Base-by-base conservation (phyloP, 2,329 filamentous ascomycete genomes). In the Pseudogymnoascus sp. region DNA sequence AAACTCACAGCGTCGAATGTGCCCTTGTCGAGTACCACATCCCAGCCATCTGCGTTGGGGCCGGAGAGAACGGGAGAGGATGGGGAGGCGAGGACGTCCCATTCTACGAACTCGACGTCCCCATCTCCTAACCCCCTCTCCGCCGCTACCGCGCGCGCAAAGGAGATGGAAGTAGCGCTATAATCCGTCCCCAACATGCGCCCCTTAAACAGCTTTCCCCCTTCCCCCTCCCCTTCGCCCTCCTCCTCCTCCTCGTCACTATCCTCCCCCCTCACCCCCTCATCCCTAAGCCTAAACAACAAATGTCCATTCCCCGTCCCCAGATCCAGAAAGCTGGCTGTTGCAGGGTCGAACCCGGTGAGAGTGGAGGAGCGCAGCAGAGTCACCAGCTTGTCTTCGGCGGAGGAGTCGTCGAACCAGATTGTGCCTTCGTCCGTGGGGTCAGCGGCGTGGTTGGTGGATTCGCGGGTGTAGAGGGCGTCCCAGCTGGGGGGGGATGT, bases 1-100 rank as follows among this genome's bases (percentile, higher is more conserved):
- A 97, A 79, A 60, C 87, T 92, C 35, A 99, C 89, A 10, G 95
- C 95, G 78, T 99, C 95, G 74, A 97, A 99, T 0, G 95, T 99
- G 50, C 95, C 95, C 77, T 99, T 99, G 77, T 99, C 95, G n/a
- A 97, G 83, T 0, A 97, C 88, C 0, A 97, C 85, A 75, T 97
- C 92, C 78, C 93, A 97, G 0, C 89, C 89, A 1, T 65, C 23
- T 2, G 33, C 35, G 31, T 70, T 66, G 13, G 59, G 15, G 0
- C 64, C 67, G 3, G 61, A 61, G 2, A 71, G 64, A 1, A 70
- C 23, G 1, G 33, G 31, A 1, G 31, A 10, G 7, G 7, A 70
- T 75, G 79, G 74, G 40, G 78, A 73, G 10, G 68, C 70, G 40
- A 85, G 74, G 19, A 84, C 72, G 73, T 85, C 82, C 76, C 79